A percentile compares a stretch with the other conserved stretches of the same genome.
Evolutionary conservation across 2,329 filamentous ascomycete genomes (phyloP).

Genomic region (Colletotrichum salicis): DNA sequence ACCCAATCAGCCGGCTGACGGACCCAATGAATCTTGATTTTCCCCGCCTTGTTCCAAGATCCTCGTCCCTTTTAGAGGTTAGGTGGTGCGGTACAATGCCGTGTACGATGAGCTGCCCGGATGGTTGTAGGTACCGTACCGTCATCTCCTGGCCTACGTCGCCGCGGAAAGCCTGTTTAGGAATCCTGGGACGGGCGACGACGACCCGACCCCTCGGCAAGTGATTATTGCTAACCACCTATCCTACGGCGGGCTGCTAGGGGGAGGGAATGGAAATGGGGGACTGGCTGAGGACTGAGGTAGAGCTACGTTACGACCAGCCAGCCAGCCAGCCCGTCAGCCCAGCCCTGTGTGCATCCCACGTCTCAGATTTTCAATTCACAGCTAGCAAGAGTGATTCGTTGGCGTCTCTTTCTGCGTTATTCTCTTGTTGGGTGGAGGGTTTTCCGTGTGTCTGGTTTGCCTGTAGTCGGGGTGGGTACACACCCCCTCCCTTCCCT

Average conservation of each 20-base stretch:
- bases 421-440: background rate
- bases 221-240: background rate
- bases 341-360: slow-evolving; percentile 28
- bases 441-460: background rate
- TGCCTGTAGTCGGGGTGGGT: background rate
- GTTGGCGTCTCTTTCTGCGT: background rate
- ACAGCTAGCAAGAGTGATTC: background rate
- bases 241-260: background rate
- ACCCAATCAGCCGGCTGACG: slow-evolving; percentile 19
- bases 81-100: too few relatives aligned
- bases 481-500: background rate
- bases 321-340: slow-evolving; percentile 11
- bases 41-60: background rate
- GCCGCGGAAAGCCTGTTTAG: background rate
- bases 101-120: background rate
- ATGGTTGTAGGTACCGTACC: background rate
- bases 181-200: background rate
- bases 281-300: slow-evolving; percentile 2
- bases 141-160: background rate
- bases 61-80: background rate
- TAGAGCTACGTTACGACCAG: background rate
- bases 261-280: background rate
- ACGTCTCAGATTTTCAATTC: background rate
- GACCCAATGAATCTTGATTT: slow-evolving; percentile 3
- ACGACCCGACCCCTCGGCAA: background rate